Evolutionary conservation across 306 rosid species (phyloP).

Genomic region (Quercus glauca): DNA sequence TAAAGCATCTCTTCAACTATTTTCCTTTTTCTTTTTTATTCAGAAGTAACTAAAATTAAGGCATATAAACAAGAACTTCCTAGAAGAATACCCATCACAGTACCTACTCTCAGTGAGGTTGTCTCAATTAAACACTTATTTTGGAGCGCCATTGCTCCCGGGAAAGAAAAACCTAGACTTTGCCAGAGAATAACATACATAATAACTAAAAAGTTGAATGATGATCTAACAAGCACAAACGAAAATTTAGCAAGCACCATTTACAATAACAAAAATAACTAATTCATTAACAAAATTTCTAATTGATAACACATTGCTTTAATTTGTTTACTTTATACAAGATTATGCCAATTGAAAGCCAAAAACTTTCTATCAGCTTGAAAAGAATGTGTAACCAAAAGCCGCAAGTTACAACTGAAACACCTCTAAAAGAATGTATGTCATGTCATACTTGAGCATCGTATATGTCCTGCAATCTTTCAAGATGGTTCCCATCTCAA

Average conservation of each 20-base stretch:
- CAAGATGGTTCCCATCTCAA: slow-evolving; percentile 13
- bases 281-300: neutral
- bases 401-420: neutral
- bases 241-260: neutral
- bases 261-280: neutral
- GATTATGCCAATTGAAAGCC: neutral
- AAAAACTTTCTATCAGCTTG: neutral
- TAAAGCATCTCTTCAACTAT: too few species aligned
- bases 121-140: too few species aligned
- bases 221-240: too few species aligned
- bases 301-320: neutral
- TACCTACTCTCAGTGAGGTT: too few species aligned
- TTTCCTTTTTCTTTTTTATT: too few species aligned
- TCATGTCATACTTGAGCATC: neutral
- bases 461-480: slow-evolving; percentile 12
- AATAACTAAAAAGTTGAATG: too few species aligned
- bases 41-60: too few species aligned
- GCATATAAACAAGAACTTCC: too few species aligned
- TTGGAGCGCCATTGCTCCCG: neutral
- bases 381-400: neutral
- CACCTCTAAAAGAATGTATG: neutral
- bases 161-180: neutral
- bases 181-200: neutral
- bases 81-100: too few species aligned
- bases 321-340: neutral